These are phyloP conservation scores for Penicillium rolfsii DNA, from an alignment of 2,329 filamentous ascomycete species.

Conservation along the genomic window DNA sequence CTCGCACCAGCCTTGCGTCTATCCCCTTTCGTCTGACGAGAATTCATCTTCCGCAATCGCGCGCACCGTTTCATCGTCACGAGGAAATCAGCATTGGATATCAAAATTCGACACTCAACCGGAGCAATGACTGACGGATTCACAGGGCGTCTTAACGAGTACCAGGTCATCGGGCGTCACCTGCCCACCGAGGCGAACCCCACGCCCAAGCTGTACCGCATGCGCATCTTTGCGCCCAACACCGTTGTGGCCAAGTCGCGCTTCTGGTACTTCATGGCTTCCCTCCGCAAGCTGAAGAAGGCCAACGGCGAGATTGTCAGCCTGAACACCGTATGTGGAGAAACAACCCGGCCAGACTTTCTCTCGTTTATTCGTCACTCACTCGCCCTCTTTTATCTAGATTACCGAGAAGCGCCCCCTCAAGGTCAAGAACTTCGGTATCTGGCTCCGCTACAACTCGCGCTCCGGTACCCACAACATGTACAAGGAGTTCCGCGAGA, in stretches of 20 bases:
- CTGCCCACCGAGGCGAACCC: constrained; percentile 97
- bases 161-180: constrained; percentile 99
- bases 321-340: constrained; percentile 81
- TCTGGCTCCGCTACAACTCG: constrained; percentile 99
- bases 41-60: constrained; percentile 17
- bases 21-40: constrained; percentile 9
- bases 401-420: constrained; percentile 98
- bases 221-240: constrained; percentile 99
- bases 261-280: constrained; percentile 99
- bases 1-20: constrained; percentile 18
- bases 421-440: constrained; percentile 99
- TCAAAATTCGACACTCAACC: constrained; percentile 1
- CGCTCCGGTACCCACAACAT: constrained; percentile 99
- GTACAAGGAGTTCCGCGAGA: constrained; percentile 99
- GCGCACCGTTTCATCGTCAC: constrained; percentile 20
- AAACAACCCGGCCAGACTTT: not conserved
- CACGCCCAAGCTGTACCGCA: constrained; percentile 98
- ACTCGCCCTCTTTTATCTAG: constrained; percentile 51
- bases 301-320: constrained; percentile 98
- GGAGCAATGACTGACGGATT: constrained; percentile 39
- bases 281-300: constrained; percentile 99
- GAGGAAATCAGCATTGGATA: constrained; percentile 11
- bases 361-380: constrained; percentile 15
- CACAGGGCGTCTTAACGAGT: constrained; percentile 98
- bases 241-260: constrained; percentile 98